Percentiles rank a stretch among this genome's conserved stretches.
Conservation (phyloP, 257 asterid genomes). For the Vinca minor region DNA sequence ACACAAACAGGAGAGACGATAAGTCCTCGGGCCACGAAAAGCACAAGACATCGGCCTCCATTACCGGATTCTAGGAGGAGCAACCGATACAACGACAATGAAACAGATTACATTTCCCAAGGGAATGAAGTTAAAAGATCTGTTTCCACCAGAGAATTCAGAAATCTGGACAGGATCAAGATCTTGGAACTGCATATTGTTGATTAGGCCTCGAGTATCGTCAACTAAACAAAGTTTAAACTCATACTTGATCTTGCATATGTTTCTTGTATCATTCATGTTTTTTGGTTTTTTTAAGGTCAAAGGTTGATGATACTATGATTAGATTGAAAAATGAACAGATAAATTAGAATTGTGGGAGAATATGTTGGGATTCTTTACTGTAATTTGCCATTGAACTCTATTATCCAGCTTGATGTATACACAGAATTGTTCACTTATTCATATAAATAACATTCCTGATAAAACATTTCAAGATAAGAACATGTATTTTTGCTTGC, state of each 20-base stretch:
- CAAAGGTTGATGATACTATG: no score
- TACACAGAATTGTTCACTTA: neutral
- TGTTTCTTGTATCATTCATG: slow-evolving; percentile 7
- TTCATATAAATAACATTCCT: neutral
- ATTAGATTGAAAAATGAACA: neutral
- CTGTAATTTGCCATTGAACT: neutral
- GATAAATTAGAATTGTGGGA: neutral
- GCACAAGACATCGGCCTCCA: slow-evolving; percentile 30
- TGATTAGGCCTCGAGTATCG: slow-evolving; percentile 21
- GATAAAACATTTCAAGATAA: neutral
- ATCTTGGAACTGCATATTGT: slow-evolving; percentile 25
- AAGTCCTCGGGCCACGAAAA: slow-evolving; percentile 21
- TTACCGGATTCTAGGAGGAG: slow-evolving; percentile 27
- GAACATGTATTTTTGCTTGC: neutral
- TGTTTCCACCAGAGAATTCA: slow-evolving; percentile 42
- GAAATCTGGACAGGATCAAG: slow-evolving; percentile 27
- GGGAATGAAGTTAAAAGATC: slow-evolving; percentile 40
- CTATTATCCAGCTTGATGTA: neutral
- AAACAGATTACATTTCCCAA: slow-evolving; percentile 23
- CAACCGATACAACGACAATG: slow-evolving; percentile 10
- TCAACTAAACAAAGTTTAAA: neutral
- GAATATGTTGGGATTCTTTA: neutral
- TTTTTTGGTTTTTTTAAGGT: neutral
- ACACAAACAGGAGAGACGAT: slow-evolving; percentile 24
- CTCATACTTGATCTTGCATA: neutral